phyloP scores from a whole-genome alignment of 2,329 filamentous ascomycete species.

The Orbilia ellipsospora region DNA sequence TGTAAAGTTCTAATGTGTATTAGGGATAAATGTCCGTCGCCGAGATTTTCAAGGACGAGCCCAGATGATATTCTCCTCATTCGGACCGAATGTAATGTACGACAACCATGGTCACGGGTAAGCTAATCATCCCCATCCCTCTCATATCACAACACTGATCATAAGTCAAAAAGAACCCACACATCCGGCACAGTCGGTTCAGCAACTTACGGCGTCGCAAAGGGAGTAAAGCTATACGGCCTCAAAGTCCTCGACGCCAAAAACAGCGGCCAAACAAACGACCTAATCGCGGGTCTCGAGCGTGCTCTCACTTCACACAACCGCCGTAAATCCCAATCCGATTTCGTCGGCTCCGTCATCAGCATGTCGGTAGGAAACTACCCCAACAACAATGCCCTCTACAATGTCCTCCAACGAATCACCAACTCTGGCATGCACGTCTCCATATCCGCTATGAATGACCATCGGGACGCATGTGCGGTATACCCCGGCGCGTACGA shows the following conservation, averaged over 20 bases:
- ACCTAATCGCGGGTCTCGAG: constrained; percentile 34
- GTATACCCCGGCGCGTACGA: constrained; percentile 33
- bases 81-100: constrained; percentile 20
- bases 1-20: neutral
- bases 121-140: neutral
- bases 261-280: constrained; percentile 20
- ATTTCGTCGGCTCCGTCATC: constrained; percentile 58
- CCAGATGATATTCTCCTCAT: constrained; percentile 28
- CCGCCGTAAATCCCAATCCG: neutral
- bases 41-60: constrained; percentile 37
- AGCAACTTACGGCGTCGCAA: constrained; percentile 31
- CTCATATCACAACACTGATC: neutral
- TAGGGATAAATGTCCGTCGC: constrained; percentile 34
- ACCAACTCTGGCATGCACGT: constrained; percentile 36
- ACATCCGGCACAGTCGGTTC: constrained; percentile 45
- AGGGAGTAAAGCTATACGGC: constrained; percentile 28
- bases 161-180: constrained; percentile 18
- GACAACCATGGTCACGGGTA: constrained; percentile 40
- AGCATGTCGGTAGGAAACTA: constrained; percentile 64
- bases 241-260: constrained; percentile 34
- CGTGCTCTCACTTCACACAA: constrained; percentile 30
- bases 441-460: constrained; percentile 43
- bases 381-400: constrained; percentile 14
- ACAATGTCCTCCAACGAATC: constrained; percentile 27
- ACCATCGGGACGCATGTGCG: constrained; percentile 34